Evolutionary conservation across 441 rosid species (phyloP).

Genomic region (California macrophylla): DNA sequence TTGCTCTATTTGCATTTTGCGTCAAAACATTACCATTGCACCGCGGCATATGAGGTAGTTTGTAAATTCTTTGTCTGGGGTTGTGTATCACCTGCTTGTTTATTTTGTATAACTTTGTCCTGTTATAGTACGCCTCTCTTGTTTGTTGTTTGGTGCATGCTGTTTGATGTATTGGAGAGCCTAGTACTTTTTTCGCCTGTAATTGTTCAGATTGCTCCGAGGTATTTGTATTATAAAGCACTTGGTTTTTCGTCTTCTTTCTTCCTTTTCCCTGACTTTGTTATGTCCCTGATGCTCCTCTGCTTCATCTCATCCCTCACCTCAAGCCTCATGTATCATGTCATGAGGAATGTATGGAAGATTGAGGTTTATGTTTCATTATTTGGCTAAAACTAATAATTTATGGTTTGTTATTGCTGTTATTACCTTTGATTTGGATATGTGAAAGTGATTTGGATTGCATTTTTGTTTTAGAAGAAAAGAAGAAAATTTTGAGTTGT

Average conservation of each 20-base stretch:
- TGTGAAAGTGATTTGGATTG: background rate
- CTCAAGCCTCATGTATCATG: background rate
- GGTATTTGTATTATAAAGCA: constrained; percentile 2
- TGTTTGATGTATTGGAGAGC: constrained; percentile 19
- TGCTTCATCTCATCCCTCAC: background rate
- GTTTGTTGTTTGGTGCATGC: constrained; percentile 14
- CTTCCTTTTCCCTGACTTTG: background rate
- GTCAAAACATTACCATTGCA: background rate
- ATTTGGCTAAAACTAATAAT: background rate
- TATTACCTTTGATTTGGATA: background rate
- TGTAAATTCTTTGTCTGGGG: constrained; percentile 36
- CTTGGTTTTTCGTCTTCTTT: background rate
- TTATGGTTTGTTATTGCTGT: background rate
- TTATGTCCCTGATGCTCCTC: background rate
- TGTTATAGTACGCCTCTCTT: constrained; percentile 8
- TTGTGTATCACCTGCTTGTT: constrained; percentile 25
- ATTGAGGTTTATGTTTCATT: background rate
- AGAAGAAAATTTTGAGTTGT: background rate
- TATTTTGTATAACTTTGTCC: constrained; percentile 6
- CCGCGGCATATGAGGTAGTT: background rate
- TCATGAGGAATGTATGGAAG: background rate
- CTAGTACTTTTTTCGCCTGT: constrained; percentile 1
- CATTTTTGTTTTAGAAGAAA: background rate
- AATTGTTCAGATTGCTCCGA: constrained; percentile 6
- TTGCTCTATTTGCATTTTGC: constrained; percentile 9